Evolutionary conservation across 805 yeast species (phyloP).

Genomic region (Metschnikowia anglica): DNA sequence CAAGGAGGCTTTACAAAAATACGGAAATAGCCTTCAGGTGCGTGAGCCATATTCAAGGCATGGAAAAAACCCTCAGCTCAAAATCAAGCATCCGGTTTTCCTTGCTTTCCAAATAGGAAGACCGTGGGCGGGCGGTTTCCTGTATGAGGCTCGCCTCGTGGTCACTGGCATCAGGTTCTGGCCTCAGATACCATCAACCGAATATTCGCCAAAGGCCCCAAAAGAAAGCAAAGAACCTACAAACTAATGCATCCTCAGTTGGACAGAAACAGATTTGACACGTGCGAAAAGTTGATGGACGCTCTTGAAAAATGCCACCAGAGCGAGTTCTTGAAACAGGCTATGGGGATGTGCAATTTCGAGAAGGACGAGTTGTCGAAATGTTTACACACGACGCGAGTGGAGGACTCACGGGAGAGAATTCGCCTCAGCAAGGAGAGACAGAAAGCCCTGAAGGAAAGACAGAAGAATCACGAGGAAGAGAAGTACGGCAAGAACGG

Average conservation of each 20-base stretch:
- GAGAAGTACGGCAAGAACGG: slow-evolving; percentile 78
- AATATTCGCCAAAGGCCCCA: too few relatives aligned
- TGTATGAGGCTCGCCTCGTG: too few relatives aligned
- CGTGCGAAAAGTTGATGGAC: slow-evolving; percentile 77
- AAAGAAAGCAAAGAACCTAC: too few relatives aligned
- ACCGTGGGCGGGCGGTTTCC: too few relatives aligned
- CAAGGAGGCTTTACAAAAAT: too few relatives aligned
- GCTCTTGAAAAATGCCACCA: slow-evolving; percentile 90
- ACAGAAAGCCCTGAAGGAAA: slow-evolving; percentile 52
- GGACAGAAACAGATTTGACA: slow-evolving; percentile 42
- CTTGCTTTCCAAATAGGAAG: too few relatives aligned
- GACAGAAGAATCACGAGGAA: slow-evolving; percentile 64
- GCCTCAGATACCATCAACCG: too few relatives aligned
- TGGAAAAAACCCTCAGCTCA: too few relatives aligned
- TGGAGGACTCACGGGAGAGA: slow-evolving; percentile 57
- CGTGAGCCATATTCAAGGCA: too few relatives aligned
- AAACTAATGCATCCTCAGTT: slow-evolving; percentile 50
- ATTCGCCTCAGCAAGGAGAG: slow-evolving; percentile 54
- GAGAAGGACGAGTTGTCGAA: slow-evolving; percentile 74
- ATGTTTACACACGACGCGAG: slow-evolving; percentile 79
- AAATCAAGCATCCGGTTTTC: too few relatives aligned
- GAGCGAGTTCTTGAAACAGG: slow-evolving; percentile 61
- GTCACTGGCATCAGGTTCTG: too few relatives aligned
- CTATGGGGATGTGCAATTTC: slow-evolving; percentile 81
- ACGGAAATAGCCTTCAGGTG: too few relatives aligned